Evolutionary conservation across 495 filamentous ascomycete genomes (phyloP).

Genomic region (Pseudoneurospora amorphoporcata): DNA sequence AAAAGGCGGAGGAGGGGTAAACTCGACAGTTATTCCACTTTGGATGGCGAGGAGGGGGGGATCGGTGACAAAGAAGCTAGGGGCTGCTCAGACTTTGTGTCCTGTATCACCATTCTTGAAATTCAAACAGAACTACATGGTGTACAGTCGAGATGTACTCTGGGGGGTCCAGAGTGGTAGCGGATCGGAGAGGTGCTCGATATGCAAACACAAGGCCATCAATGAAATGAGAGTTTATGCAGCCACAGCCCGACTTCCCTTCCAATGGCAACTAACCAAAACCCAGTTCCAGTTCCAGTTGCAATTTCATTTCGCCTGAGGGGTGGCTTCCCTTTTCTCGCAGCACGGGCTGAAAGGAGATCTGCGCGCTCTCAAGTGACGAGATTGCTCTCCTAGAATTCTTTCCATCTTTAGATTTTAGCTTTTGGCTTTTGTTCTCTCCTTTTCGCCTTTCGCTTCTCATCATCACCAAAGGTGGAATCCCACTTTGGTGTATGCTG

Average conservation of each 20-base stretch:
- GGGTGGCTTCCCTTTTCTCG: neutral
- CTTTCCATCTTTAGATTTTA: neutral
- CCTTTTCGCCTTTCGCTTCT: neutral
- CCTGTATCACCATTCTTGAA: neutral
- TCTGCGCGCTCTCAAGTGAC: neutral
- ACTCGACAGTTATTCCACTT: constrained; percentile 6
- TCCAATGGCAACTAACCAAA: neutral
- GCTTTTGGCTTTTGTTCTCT: neutral
- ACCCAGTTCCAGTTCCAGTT: neutral
- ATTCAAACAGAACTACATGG: no score
- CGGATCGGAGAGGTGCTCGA: constrained; percentile 3
- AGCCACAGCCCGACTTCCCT: neutral
- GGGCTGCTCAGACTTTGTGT: neutral
- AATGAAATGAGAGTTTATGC: neutral
- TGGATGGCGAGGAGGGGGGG: constrained; percentile 9
- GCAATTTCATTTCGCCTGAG: neutral
- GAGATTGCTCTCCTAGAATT: neutral
- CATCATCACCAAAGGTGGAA: neutral
- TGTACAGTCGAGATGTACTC: neutral
- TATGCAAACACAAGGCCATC: constrained; percentile 3
- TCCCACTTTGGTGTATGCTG: neutral
- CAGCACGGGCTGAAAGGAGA: neutral
- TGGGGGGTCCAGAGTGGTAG: neutral
- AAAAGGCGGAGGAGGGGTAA: neutral
- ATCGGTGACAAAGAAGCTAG: constrained; percentile 7